These are phyloP conservation scores for Scutellaria baicalensis DNA, from an alignment of 257 asterid genomes.

Conservation along the genomic window DNA sequence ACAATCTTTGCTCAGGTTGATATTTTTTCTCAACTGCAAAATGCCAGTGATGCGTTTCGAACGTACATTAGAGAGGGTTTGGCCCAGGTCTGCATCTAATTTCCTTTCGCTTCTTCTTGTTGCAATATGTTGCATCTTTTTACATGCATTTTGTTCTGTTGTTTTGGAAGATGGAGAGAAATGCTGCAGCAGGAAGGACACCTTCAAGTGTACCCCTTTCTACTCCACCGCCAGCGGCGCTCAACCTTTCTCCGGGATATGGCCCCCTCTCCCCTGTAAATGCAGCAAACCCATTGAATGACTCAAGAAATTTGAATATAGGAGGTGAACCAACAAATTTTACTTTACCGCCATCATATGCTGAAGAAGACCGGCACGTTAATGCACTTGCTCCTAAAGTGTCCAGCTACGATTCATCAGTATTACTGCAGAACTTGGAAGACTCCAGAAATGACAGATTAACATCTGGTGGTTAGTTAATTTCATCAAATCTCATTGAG, in stretches of 20 bases:
- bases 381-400: conserved; percentile 37
- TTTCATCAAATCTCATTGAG: not conserved
- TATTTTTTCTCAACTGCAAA: conserved; percentile 91
- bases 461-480: conserved; percentile 69
- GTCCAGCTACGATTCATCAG: conserved; percentile 40
- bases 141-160: not conserved
- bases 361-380: conserved; percentile 50
- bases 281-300: conserved; percentile 50
- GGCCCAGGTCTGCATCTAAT: conserved; percentile 60
- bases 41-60: conserved; percentile 96
- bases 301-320: conserved; percentile 41
- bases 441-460: conserved; percentile 69
- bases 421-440: conserved; percentile 44
- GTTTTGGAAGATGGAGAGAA: conserved; percentile 87
- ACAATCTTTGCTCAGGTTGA: conserved; percentile 63
- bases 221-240: conserved; percentile 84
- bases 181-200: conserved; percentile 96
- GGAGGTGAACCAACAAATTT: conserved; percentile 77
- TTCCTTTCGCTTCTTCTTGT: not conserved
- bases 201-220: conserved; percentile 95
- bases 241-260: conserved; percentile 68
- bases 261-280: conserved; percentile 76
- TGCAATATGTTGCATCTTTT: not conserved
- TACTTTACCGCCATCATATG: conserved; percentile 74
- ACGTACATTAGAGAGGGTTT: conserved; percentile 96